A percentile compares a stretch with the other conserved stretches of the same genome.
These are phyloP conservation scores for Tylopilus sp. DNA, from an alignment of 1,284 basidiomycete species.

Conservation along the genomic window DNA sequence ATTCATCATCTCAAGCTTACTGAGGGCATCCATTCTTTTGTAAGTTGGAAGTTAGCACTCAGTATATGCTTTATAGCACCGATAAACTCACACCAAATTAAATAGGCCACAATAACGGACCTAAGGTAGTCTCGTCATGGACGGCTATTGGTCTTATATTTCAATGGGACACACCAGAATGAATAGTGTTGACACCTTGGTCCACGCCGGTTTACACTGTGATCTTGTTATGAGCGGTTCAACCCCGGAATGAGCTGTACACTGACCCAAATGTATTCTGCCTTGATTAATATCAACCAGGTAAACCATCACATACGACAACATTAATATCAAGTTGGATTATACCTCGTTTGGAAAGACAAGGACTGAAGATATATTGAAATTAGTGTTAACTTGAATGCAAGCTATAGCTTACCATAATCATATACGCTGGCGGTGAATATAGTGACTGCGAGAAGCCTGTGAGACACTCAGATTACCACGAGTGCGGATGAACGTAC, in stretches of 20 bases:
- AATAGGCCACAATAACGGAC: neutral
- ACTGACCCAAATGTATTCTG: slow-evolving; percentile 3
- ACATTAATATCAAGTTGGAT: neutral
- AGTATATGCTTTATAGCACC: neutral
- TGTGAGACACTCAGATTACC: neutral
- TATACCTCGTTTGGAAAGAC: neutral
- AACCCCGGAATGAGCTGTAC: neutral
- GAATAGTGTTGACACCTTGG: neutral
- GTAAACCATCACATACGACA: neutral
- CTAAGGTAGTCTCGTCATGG: neutral
- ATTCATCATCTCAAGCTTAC: neutral
- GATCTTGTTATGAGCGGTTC: neutral
- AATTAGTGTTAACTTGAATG: neutral
- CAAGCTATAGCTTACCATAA: neutral
- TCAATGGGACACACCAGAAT: neutral
- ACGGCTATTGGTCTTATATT: neutral
- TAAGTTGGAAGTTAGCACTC: too few relatives aligned
- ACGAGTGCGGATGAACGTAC: neutral
- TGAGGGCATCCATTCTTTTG: neutral
- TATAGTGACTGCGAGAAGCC: neutral
- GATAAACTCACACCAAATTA: neutral
- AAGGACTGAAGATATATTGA: neutral
- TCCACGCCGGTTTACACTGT: neutral
- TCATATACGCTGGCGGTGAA: neutral
- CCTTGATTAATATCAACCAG: neutral